Conservation (phyloP, 768 basidiomycete genomes). For the Melanogaster broomeanus region DNA sequence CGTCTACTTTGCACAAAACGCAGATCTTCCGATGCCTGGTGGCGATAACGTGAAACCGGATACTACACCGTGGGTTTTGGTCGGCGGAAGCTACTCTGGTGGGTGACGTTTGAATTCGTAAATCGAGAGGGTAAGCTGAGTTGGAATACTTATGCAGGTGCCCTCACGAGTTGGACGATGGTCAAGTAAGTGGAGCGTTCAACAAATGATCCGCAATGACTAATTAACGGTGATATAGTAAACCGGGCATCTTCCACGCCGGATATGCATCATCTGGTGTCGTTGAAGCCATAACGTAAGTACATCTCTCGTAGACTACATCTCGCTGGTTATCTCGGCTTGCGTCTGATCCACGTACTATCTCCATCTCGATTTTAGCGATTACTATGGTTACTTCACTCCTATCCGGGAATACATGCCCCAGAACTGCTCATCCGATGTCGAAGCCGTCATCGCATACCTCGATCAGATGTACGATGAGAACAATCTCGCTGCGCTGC, state of each 20-base stretch:
- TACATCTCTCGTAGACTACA: neutral
- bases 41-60: slow-evolving; percentile 62
- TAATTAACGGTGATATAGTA: slow-evolving; percentile 23
- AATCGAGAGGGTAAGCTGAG: neutral
- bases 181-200: slow-evolving; percentile 49
- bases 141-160: slow-evolving; percentile 21
- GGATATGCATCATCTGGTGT: slow-evolving; percentile 49
- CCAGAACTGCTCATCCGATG: slow-evolving; percentile 71
- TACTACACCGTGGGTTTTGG: slow-evolving; percentile 42
- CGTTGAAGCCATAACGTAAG: slow-evolving; percentile 46
- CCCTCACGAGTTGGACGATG: slow-evolving; percentile 65
- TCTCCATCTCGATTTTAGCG: slow-evolving; percentile 7
- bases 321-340: neutral
- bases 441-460: slow-evolving; percentile 61
- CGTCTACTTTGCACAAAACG: slow-evolving; percentile 68
- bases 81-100: slow-evolving; percentile 47
- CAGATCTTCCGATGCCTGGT: slow-evolving; percentile 64
- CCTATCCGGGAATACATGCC: slow-evolving; percentile 71
- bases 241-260: slow-evolving; percentile 42
- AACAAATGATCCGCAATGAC: neutral
- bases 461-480: slow-evolving; percentile 57
- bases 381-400: slow-evolving; percentile 59
- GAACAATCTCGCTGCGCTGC: slow-evolving; percentile 47
- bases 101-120: neutral
- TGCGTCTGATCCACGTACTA: neutral